These are phyloP conservation scores for Saccharomycopsis amapae DNA, from an alignment of 805 yeast genomes.

Conservation along the genomic window DNA sequence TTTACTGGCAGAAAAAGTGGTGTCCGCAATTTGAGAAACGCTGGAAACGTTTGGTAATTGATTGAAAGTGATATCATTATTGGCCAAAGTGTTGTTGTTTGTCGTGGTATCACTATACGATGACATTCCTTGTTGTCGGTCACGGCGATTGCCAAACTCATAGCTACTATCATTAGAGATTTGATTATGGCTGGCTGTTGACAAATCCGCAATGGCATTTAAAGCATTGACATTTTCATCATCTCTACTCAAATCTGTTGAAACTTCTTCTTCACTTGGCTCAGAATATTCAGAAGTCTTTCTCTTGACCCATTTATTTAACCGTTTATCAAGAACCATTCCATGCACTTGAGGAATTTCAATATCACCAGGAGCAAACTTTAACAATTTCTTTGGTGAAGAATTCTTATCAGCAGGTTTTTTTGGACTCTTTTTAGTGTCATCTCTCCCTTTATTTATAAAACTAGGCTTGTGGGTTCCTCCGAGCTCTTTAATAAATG, in stretches of 20 bases:
- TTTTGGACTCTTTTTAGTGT: not conserved
- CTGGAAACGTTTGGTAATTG: conserved; percentile 31
- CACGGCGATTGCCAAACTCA: not conserved
- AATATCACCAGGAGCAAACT: conserved; percentile 19
- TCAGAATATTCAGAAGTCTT: not conserved
- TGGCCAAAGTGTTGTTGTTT: conserved; percentile 1
- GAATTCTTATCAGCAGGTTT: not conserved
- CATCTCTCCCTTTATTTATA: not conserved
- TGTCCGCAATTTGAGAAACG: conserved; percentile 36
- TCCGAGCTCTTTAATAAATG: conserved; percentile 18
- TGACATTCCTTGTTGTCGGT: not conserved
- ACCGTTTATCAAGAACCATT: conserved; percentile 17
- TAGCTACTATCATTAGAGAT: conserved; percentile 1
- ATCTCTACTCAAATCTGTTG: not conserved
- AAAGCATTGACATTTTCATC: conserved; percentile 19
- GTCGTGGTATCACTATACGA: not conserved
- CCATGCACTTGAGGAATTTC: conserved; percentile 19
- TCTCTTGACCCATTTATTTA: conserved; percentile 12
- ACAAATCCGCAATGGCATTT: conserved; percentile 19
- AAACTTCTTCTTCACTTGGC: not conserved
- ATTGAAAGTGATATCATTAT: conserved; percentile 17
- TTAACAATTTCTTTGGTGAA: conserved; percentile 15
- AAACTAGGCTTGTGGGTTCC: not conserved
- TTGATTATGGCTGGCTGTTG: conserved; percentile 9
- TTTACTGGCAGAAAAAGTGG: conserved; percentile 40